These are phyloP conservation scores for Blastocladiella britannica DNA, from an alignment of 192 early-diverging fungal species.

Conservation along the genomic window DNA sequence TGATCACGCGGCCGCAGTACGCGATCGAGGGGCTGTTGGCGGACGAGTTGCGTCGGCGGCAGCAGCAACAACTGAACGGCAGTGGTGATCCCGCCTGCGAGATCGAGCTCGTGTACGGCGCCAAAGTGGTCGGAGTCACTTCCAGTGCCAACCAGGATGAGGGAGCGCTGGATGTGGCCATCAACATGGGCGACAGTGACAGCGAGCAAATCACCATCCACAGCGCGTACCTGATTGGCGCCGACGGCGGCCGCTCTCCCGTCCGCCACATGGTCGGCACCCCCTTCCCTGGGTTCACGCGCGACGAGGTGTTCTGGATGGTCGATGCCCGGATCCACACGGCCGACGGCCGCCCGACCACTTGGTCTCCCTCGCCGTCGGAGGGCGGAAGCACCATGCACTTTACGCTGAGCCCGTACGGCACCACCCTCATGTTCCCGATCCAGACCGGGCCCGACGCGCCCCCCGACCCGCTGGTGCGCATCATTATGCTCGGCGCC, in stretches of 20 bases:
- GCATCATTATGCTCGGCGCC: background rate
- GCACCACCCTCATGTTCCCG: background rate
- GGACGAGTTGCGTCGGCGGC: too few species aligned
- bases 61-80: too few species aligned
- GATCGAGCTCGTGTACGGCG: background rate
- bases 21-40: too few species aligned
- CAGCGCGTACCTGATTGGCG: slow-evolving; percentile 13
- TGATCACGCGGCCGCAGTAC: too few species aligned
- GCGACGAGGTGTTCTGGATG: slow-evolving; percentile 11
- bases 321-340: slow-evolving; percentile 5
- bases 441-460: background rate
- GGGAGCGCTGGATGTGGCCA: background rate
- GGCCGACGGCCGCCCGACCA: background rate
- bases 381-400: too few species aligned
- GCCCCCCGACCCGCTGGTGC: background rate
- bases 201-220: slow-evolving; percentile 5
- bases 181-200: background rate
- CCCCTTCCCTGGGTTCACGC: slow-evolving; percentile 11
- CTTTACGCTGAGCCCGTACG: background rate
- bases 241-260: slow-evolving; percentile 14
- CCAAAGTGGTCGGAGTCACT: background rate
- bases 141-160: background rate
- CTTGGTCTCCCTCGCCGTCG: background rate
- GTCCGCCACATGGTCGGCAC: slow-evolving; percentile 14
- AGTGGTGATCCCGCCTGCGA: too few species aligned